phyloP scores from a whole-genome alignment of 148 eudicot genomes.

The Fallopia convolvulus region DNA sequence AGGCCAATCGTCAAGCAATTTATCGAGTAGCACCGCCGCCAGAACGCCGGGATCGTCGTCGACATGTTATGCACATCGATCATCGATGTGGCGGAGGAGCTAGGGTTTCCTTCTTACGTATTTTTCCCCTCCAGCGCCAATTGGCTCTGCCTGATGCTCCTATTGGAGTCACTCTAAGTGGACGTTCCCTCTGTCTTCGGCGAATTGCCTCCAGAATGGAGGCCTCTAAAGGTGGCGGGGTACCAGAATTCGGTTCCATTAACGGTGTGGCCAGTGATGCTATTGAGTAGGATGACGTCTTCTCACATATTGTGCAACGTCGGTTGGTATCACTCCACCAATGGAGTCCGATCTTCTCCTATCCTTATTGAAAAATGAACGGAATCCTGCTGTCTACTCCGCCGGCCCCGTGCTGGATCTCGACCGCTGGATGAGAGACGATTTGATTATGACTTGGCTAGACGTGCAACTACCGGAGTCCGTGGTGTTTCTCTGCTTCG shows the following conservation, averaged over 20 bases:
- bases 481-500: conserved; percentile 41
- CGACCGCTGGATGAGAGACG: neutral
- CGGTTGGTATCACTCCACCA: conserved; percentile 10
- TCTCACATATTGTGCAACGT: neutral
- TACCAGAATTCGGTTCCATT: conserved; percentile 19
- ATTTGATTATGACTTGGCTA: conserved; percentile 22
- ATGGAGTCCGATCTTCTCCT: conserved; percentile 20
- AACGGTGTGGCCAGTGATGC: conserved; percentile 16
- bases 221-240: conserved; percentile 18
- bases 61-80: conserved; percentile 22
- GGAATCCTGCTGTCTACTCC: conserved; percentile 19
- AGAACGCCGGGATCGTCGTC: conserved; percentile 17
- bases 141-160: neutral
- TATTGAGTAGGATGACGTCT: neutral
- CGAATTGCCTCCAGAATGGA: neutral
- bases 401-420: conserved; percentile 28
- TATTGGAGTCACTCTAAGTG: neutral
- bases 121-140: conserved; percentile 21
- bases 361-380: neutral
- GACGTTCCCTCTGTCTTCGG: neutral
- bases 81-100: conserved; percentile 22
- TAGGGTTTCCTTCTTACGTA: conserved; percentile 21
- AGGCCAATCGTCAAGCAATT: conserved; percentile 21
- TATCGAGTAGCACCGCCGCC: conserved; percentile 1
- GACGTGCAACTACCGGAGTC: conserved; percentile 23